phyloP scores from a whole-genome alignment of 129 eudicot species.

The Solidago caesia region DNA sequence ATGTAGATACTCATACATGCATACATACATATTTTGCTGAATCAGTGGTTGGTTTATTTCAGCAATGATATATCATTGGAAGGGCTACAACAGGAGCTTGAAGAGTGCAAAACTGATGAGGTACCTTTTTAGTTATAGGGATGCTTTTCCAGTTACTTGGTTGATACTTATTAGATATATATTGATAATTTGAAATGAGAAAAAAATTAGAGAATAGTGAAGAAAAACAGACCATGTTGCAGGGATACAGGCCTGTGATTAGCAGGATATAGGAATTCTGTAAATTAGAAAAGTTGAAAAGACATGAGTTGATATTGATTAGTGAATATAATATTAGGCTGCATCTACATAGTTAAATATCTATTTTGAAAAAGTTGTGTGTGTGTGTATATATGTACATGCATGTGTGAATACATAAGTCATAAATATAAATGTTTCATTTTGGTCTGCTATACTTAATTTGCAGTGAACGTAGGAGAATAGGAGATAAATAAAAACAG shows the following conservation, averaged over 20 bases:
- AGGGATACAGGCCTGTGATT: neutral
- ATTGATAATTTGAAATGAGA: neutral
- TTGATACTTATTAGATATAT: constrained; percentile 1
- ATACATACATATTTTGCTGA: constrained; percentile 8
- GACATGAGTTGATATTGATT: neutral
- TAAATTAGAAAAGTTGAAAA: neutral
- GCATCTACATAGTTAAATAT: neutral
- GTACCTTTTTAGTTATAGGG: constrained; percentile 35
- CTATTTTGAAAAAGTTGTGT: neutral
- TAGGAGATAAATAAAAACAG: neutral
- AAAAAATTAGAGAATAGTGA: neutral
- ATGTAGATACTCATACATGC: neutral
- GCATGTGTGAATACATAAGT: neutral
- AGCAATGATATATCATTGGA: constrained; percentile 92
- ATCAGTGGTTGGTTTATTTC: constrained; percentile 24
- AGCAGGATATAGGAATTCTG: neutral
- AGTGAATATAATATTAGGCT: neutral
- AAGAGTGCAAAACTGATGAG: constrained; percentile 82
- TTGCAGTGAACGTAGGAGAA: neutral
- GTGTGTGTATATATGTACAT: neutral
- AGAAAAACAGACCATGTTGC: neutral
- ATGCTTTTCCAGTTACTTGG: constrained; percentile 8
- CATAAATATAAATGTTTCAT: neutral
- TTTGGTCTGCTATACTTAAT: neutral
- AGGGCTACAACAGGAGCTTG: constrained; percentile 91